phyloP scores from a whole-genome alignment of 331 rosid species.

The Pyrus hybrid region DNA sequence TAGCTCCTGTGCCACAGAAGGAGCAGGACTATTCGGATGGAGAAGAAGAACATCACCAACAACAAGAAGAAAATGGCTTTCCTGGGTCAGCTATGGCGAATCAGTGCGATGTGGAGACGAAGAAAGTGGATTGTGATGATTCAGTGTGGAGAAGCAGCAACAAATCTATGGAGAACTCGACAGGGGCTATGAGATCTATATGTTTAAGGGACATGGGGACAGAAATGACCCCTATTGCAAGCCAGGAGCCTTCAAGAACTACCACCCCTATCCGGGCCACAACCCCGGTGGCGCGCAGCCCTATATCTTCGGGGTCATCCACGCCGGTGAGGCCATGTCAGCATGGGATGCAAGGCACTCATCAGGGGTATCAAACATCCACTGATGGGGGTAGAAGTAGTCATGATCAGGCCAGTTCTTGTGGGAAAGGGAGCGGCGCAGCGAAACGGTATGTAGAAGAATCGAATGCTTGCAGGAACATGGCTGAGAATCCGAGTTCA shows the following conservation, averaged over 20 bases:
- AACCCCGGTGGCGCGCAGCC: slow-evolving; percentile 71
- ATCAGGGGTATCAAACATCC: slow-evolving; percentile 29
- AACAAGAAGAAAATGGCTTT: slow-evolving; percentile 7
- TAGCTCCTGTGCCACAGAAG: slow-evolving; percentile 82
- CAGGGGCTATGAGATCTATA: slow-evolving; percentile 49
- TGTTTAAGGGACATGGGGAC: slow-evolving; percentile 98
- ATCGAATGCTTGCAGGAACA: slow-evolving; percentile 30
- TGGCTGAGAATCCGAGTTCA: slow-evolving; percentile 28
- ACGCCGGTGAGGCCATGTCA: slow-evolving; percentile 55
- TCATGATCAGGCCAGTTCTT: slow-evolving; percentile 10
- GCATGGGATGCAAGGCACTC: slow-evolving; percentile 30
- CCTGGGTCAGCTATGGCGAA: slow-evolving; percentile 7
- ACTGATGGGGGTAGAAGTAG: slow-evolving; percentile 15
- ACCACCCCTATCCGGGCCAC: slow-evolving; percentile 84
- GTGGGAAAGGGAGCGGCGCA: slow-evolving; percentile 18
- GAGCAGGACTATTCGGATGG: slow-evolving; percentile 57
- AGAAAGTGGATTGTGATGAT: slow-evolving; percentile 67
- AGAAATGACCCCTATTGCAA: slow-evolving; percentile 95
- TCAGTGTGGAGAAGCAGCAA: slow-evolving; percentile 61
- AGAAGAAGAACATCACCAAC: slow-evolving; percentile 17
- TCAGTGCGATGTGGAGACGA: slow-evolving; percentile 50
- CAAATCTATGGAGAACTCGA: slow-evolving; percentile 31
- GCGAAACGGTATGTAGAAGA: slow-evolving; percentile 35
- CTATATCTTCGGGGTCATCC: slow-evolving; percentile 67
- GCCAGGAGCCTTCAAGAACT: slow-evolving; percentile 91